Base-by-base conservation (phyloP, 805 yeast genomes). In the Kuraishia piskuri region DNA sequence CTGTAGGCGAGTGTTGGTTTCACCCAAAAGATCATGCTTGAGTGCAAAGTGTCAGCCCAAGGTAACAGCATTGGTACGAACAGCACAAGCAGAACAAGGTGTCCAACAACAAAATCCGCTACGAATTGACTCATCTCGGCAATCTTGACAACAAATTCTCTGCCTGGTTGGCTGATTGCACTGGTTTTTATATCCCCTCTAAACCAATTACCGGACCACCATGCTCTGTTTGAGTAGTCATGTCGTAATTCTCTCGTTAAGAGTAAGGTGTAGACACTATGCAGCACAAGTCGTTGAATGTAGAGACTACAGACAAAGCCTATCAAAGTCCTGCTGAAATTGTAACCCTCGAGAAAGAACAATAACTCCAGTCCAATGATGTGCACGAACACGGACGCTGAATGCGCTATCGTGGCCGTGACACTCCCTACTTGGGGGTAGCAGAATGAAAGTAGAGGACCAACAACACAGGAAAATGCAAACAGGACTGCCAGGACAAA, bases 171-270 rank as follows among this genome's bases (percentile, higher is more conserved):
- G 0, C 78, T 72, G 1, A 73, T 14, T 1, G 63, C 56, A 22
- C 64, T 59, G 62, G 68, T 64, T 3, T 78, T 78, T 12, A 73
- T 56, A 2, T 71, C 74, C 23, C 68, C 63, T 2, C 58, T 60
- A 21, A 69, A 56, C 82, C 82, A 78, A 50, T 68, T 70, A 0
- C 82, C 83, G 1, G 80, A 72, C 82, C 82, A 79, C 82, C 82
- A 79, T 0, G 79, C 75, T 44, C 68, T 55, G 54, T 78, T 77
- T 1, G 75, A 59, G 47, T 61, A 58, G 56, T 75, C 77, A 22
- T 67, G 72, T 26, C 63, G 64, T 51, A 73, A 59, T 57, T 79
- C 83, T 54, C 76, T 63, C 1, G 78, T 71, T 21, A 78, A 58
- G 1, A 67, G 57, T 8, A 68, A 26, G 10, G 71, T 53, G 31